Conservation (phyloP, 208 protist genomes). For the Acanthamoeba healyi region DNA sequence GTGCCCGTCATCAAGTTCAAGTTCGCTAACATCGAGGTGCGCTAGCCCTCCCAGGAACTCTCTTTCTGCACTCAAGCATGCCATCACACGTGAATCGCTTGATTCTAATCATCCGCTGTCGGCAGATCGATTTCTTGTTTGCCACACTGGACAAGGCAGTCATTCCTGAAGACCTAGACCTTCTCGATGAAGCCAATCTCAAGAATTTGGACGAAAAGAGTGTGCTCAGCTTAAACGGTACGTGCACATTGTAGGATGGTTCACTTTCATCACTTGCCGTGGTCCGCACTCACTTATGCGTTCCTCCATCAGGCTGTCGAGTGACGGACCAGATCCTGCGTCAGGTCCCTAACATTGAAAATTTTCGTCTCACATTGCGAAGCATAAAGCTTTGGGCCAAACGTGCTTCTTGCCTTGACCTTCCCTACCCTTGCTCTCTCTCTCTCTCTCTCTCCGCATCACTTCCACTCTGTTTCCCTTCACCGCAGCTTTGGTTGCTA, state of each 20-base stretch:
- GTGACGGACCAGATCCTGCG: constrained; percentile 97
- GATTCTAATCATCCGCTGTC: neutral
- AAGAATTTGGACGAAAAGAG: constrained; percentile 96
- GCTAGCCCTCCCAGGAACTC: no score
- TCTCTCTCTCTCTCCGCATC: no score
- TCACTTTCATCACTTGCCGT: neutral
- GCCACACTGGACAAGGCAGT: constrained; percentile 93
- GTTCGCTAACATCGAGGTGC: constrained; percentile 94
- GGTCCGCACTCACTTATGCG: neutral
- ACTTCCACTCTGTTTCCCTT: neutral
- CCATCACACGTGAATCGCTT: no score
- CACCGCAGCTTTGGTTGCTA: neutral
- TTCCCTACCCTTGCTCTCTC: neutral
- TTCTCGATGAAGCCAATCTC: constrained; percentile 95
- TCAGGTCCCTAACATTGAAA: constrained; percentile 96
- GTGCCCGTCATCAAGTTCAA: constrained; percentile 98
- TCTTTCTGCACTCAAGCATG: neutral
- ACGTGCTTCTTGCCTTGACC: constrained; percentile 66
- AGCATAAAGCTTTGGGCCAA: constrained; percentile 98
- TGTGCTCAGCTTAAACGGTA: constrained; percentile 95
- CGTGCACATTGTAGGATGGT: no score
- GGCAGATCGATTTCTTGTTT: constrained; percentile 96
- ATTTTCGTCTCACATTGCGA: constrained; percentile 96
- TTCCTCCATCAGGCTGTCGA: constrained; percentile 89
- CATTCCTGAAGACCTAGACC: constrained; percentile 93